Conservation (phyloP, 352 stramenopile species). For the Aphanomyces invadans region DNA sequence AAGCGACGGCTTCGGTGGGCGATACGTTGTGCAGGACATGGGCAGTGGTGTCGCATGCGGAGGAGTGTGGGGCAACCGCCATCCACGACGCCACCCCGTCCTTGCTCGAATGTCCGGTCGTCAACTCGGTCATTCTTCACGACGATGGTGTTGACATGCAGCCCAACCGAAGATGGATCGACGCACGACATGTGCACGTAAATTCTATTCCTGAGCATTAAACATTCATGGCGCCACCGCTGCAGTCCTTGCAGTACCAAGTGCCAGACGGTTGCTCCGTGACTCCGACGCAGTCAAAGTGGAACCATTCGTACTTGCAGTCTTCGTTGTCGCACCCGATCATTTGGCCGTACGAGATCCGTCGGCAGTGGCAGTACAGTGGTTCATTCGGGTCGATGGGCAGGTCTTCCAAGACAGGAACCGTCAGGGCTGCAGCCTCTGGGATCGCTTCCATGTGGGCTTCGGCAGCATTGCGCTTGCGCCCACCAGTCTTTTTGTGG, state of each 20-base stretch:
- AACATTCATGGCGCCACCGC: not conserved
- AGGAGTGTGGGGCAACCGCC: no score
- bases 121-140: no score
- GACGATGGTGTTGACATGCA: no score
- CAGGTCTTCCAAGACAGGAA: slow-evolving; percentile 62
- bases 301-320: slow-evolving; percentile 91
- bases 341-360: slow-evolving; percentile 88
- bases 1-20: no score
- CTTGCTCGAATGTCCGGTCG: no score
- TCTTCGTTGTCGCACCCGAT: slow-evolving; percentile 89
- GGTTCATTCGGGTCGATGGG: slow-evolving; percentile 83
- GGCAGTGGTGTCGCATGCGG: no score
- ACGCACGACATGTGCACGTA: no score
- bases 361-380: slow-evolving; percentile 80
- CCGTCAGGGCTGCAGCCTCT: slow-evolving; percentile 23
- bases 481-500: slow-evolving; percentile 19
- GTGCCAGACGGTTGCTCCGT: slow-evolving; percentile 71
- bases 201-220: not conserved
- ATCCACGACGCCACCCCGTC: no score
- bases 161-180: no score
- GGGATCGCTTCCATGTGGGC: slow-evolving; percentile 32
- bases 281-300: slow-evolving; percentile 85
- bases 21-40: no score
- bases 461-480: slow-evolving; percentile 48
- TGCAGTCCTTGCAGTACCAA: slow-evolving; percentile 79